Conservation (phyloP, 768 basidiomycete genomes). For the Clavaria fumosa region DNA sequence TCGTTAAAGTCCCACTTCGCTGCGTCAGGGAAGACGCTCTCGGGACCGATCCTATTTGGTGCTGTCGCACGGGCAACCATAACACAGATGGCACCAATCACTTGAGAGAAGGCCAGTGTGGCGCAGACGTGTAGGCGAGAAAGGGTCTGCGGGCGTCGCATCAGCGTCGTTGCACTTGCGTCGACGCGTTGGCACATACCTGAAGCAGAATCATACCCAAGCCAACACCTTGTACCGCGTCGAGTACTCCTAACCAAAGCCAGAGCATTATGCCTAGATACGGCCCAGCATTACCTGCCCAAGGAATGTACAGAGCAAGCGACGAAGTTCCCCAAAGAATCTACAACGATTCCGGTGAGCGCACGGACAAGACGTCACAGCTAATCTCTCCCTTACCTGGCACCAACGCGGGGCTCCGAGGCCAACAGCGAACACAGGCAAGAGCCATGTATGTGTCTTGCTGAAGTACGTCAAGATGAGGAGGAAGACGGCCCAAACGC, state of each 20-base stretch:
- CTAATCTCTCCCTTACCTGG: too few species aligned
- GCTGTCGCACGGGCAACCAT: constrained; percentile 89
- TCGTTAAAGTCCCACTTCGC: constrained; percentile 79
- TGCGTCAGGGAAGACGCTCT: constrained; percentile 81
- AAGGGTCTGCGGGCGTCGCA: constrained; percentile 38
- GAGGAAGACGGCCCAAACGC: constrained; percentile 69
- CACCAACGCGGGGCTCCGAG: constrained; percentile 92
- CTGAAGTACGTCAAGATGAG: constrained; percentile 68
- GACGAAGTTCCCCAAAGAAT: constrained; percentile 96
- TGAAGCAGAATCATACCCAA: constrained; percentile 83
- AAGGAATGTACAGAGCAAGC: constrained; percentile 83
- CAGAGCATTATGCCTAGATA: constrained; percentile 84
- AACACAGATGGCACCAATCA: constrained; percentile 81
- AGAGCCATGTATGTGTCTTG: constrained; percentile 89
- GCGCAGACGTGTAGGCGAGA: constrained; percentile 91
- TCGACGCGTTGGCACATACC: constrained; percentile 19
- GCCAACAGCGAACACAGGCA: constrained; percentile 91
- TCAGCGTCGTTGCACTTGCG: not conserved
- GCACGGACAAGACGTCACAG: constrained; percentile 9
- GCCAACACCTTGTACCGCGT: constrained; percentile 89
- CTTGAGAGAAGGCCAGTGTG: constrained; percentile 79
- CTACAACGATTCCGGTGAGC: constrained; percentile 17
- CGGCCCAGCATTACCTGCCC: constrained; percentile 76
- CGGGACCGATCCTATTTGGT: constrained; percentile 79
- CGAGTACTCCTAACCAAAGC: constrained; percentile 92